Base-by-base conservation (phyloP, 1,284 basidiomycete genomes). In the Austroboletus olivaceoglutinosus region DNA sequence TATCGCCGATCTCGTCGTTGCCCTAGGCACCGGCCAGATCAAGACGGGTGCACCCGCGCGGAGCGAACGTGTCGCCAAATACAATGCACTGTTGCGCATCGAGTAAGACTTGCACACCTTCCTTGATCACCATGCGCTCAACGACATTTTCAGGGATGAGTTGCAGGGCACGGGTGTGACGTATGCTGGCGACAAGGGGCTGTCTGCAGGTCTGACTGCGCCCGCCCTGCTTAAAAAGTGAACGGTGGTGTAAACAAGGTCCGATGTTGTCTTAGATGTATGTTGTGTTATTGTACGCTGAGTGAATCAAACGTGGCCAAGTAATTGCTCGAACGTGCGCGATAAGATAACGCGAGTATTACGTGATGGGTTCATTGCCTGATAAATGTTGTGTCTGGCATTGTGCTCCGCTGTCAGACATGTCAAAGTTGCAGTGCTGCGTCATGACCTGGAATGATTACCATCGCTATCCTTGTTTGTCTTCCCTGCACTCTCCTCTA, bases 31-130 rank as follows among this genome's bases (percentile, higher is more conserved):
- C 51, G 95, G 95, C 61, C 91, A 97, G 76, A 98, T 98, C 84
- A 98, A 99, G 88, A 96, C 96, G 50, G 96, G 96, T 78, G 94
- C 93, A 42, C 93, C 94, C 29, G 93, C 92, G 58, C 83, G 94
- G 60, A 89, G 86, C 62, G 94, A 96, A 77, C 93, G 93, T 77
- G 86, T 95, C 46, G 91, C 93, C 70, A 97, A 96, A 76, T 90
- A 94, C 82, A 94, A 94, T 70, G 80, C 85, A 55, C 78, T 95
- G 45, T 81, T 95, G 70, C 89, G 91, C 63, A 95, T 95, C 55
- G 92, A 95, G 89, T 92, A 65, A 64, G 87, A 11, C 79, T 27
- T 5, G 44, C 40, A 41, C 38, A 43, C 30, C 44, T 15, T n/a
- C 21, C 23, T 33, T 47, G 16, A 30, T 44, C 37, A 27, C 36